Conservation (phyloP, 768 basidiomycete genomes). For the Lactarius pseudohatsudake region DNA sequence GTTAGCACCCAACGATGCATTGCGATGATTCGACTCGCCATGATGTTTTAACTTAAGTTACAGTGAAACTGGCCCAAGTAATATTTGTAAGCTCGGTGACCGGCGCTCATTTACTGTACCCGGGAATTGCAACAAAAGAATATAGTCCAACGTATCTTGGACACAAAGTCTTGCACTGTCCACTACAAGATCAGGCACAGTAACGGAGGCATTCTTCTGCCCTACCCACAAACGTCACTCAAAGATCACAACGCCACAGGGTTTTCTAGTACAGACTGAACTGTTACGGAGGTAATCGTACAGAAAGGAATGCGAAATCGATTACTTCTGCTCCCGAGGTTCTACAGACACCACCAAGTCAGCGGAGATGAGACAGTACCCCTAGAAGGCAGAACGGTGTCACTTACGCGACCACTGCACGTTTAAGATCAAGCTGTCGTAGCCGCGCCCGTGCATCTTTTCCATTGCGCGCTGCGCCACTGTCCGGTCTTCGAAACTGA, state of each 20-base stretch:
- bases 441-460: constrained; percentile 88
- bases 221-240: background rate
- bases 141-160: background rate
- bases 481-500: constrained; percentile 84
- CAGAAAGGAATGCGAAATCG: constrained; percentile 5
- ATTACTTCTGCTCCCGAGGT: constrained; percentile 39
- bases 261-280: constrained; percentile 1
- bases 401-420: constrained; percentile 65
- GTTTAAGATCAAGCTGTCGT: constrained; percentile 84
- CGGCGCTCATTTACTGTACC: no score
- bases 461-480: constrained; percentile 86
- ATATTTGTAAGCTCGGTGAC: background rate
- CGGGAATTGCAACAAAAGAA: no score
- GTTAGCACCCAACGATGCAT: background rate
- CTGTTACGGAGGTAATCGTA: constrained; percentile 2
- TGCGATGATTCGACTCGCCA: constrained; percentile 7
- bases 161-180: background rate
- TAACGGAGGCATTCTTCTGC: background rate
- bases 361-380: background rate
- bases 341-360: constrained; percentile 32
- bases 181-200: background rate
- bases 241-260: background rate
- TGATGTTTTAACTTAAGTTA: background rate
- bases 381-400: background rate
- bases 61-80: background rate